Evolutionary conservation across 305 asterid species (phyloP).

Genomic region (Fraxinus paxiana): DNA sequence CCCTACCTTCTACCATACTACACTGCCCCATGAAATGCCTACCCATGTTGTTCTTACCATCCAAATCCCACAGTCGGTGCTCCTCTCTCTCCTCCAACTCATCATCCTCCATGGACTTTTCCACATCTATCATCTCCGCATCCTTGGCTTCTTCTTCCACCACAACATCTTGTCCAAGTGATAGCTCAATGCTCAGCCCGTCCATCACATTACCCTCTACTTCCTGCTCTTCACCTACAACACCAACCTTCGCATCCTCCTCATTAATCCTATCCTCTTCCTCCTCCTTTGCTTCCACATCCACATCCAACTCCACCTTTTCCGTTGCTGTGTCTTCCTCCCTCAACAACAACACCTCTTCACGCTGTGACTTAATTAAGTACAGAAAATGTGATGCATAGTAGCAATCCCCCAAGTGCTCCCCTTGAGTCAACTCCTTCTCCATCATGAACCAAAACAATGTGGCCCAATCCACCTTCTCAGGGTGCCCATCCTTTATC

Average conservation of each 20-base stretch:
- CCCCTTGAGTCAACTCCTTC: constrained; percentile 68
- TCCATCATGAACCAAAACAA: constrained; percentile 86
- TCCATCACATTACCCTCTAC: constrained; percentile 7
- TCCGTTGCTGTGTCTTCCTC: constrained; percentile 21
- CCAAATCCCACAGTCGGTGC: constrained; percentile 41
- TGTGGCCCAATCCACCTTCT: constrained; percentile 85
- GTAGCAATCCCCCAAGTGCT: constrained; percentile 54
- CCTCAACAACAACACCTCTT: constrained; percentile 27
- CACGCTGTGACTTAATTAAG: constrained; percentile 55
- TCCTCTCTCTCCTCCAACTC: constrained; percentile 25
- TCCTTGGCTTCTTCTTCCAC: constrained; percentile 38
- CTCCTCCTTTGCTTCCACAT: constrained; percentile 31
- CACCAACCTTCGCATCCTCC: constrained; percentile 21
- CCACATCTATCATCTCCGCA: constrained; percentile 27
- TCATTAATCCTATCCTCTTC: constrained; percentile 24
- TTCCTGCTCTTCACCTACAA: neutral
- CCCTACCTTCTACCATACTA: constrained; percentile 29
- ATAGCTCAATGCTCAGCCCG: constrained; percentile 56
- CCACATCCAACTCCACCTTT: constrained; percentile 27
- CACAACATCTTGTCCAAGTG: constrained; percentile 54
- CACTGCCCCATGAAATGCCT: constrained; percentile 48
- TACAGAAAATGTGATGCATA: constrained; percentile 82
- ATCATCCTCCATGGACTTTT: constrained; percentile 23
- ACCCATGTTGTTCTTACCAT: constrained; percentile 37
- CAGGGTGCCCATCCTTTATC: constrained; percentile 69